Base-by-base conservation (phyloP, 345 rosid species). In the Fremontodendron californicum region DNA sequence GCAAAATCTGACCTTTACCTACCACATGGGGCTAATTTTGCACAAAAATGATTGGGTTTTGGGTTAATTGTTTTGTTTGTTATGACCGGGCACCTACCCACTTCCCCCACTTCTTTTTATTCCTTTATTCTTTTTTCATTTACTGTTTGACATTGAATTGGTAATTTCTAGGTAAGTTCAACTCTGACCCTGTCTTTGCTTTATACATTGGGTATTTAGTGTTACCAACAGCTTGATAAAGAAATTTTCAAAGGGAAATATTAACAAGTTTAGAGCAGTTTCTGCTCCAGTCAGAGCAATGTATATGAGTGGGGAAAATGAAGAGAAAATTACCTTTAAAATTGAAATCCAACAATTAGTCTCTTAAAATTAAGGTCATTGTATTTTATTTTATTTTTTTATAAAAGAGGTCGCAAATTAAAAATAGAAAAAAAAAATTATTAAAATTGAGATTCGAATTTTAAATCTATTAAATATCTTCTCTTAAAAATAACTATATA, bases 61-160 rank as follows among this genome's bases (percentile, higher is more conserved):
- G 57, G 74, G 77, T 83, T 65, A 79, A 61, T 23, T 42, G 51
- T 21, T 67, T 42, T 71, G 62, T 78, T 77, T 73, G 54, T 71
- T 29, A 21, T 57, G 76, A 73, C 66, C 2, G 2, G 62, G 1
- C 64, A 55, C 75, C 61, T 19, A 57, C 29, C 6, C 29, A 9
- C 45, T 25, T 6, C 6, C 11, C 35, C 6, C 54, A 10, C 1
- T 0, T 39, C 11, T 37, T n/a, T 54, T 11, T 11, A 11, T 57
- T 19, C 9, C n/a, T n/a, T 55, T 73, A 7, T 33, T 21, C 18
- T 11, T 46, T 11, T 40, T 66, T 5, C 46, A 4, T 35, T 65
- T 5, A 15, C 21, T 62, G 40, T 31, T 62, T 16, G 42, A 62
- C 67, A 62, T 16, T 31, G 21, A 62, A 33, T 31, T 33, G 39